phyloP scores from a whole-genome alignment of 805 yeast genomes.

The Cyberlindnera mrakii region DNA sequence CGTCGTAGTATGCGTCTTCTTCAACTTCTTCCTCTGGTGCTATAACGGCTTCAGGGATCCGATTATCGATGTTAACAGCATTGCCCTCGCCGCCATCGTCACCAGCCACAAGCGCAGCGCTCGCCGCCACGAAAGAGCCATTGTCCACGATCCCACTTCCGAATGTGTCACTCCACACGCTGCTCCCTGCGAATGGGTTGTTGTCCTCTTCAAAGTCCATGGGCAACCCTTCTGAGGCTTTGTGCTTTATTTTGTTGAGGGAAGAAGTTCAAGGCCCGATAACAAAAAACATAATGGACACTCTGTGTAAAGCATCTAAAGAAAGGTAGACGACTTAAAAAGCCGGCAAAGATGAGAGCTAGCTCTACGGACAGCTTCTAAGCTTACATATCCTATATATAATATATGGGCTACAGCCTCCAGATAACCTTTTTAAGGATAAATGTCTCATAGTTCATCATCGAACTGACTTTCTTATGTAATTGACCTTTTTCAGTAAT shows the following conservation, averaged over 20 bases:
- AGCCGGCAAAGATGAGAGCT: too few relatives aligned
- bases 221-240: background rate
- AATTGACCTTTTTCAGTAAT: too few relatives aligned
- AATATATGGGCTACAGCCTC: too few relatives aligned
- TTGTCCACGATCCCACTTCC: background rate
- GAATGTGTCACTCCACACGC: slow-evolving; percentile 9
- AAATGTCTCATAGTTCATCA: too few relatives aligned
- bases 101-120: background rate
- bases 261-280: background rate
- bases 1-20: background rate
- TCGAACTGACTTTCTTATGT: background rate
- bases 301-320: too few relatives aligned
- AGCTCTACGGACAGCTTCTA: too few relatives aligned
- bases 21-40: background rate
- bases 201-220: slow-evolving; percentile 26
- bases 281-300: too few relatives aligned
- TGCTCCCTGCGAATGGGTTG: slow-evolving; percentile 28
- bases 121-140: background rate
- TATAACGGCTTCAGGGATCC: background rate
- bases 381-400: too few relatives aligned
- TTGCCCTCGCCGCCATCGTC: background rate
- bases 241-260: background rate
- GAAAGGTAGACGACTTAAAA: too few relatives aligned
- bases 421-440: too few relatives aligned
- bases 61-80: background rate